Base-by-base conservation (phyloP, 345 rosid genomes). In the Populus nigra region DNA sequence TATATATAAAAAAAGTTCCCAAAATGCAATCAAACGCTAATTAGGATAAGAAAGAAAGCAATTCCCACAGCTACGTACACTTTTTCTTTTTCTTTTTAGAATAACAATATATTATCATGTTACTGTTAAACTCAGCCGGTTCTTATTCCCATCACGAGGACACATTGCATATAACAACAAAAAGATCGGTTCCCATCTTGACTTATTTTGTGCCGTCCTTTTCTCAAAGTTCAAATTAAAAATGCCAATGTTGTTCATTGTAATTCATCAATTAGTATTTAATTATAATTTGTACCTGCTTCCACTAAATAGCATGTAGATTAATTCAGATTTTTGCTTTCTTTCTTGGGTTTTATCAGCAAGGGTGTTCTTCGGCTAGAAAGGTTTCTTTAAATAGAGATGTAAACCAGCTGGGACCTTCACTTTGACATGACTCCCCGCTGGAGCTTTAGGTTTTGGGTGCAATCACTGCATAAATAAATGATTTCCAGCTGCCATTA, bases 11-110 rank as follows among this genome's bases (percentile, higher is more conserved):
- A 76, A 55, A 74, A 78, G 76, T 25, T 43, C 10, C 16, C 43
- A 63, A 53, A 71, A 69, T 17, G 62, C 39, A 55, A 75, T 71
- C 81, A 55, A 74, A 66, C 69, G n/a, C 67, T 53, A 77, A 73
- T n/a, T 69, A 73, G 74, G 71, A 81, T 76, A 57, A 59, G 69
- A 73, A 47, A 47, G 77, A 81, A 77, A 73, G 75, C 75, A 73
- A 73, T 59, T 59, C 65, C 67, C 73, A 65, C 72, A 31, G 47
- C 57, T 20, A 11, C 47, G 47, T 43, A 50, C 73, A 31, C 75
- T 70, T 63, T 73, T 70, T n/a, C 33, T 29, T 65, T 76, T 75
- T 36, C 72, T 65, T 70, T 75, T 70, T 27, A 68, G 53, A 10
- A n/a, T 45, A 65, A 53, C 61, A 23, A 29, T 25, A 17, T 57